Base-by-base conservation (phyloP, 495 filamentous ascomycete genomes). In the Annulohypoxylon nitens region DNA sequence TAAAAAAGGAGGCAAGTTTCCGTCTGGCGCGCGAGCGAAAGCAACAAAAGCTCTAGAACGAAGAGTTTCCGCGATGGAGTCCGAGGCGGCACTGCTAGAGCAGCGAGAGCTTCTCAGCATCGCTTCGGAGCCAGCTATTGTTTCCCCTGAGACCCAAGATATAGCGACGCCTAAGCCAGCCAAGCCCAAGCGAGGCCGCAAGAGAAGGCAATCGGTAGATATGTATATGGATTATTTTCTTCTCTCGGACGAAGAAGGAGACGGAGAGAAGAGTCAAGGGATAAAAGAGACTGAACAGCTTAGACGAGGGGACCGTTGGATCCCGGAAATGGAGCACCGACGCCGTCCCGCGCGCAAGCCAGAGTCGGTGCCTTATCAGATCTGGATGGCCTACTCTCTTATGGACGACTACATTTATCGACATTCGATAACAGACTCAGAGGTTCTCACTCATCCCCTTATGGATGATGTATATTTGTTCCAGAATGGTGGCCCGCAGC, bases 311-410 rank as follows among this genome's bases (percentile, higher is more conserved):
- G 73, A 72, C 5, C 73, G 73, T 0, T 75, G 73, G 73, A 65
- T 75, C 10, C 73, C 73, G 1, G 64, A 69, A 8, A 61, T 75
- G 30, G 65, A 72, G 39, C 55, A 71, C 33, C 64, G 73, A 43
- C 14, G 54, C 6, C 73, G 73, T 26, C 37, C 33, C 8, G 3
- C 33, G 5, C 9, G 9, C 20, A 75, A 64, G 57, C 73, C 73
- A 5, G 41, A n/a, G 23, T 43, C 39, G 7, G 50, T 75, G 2
- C 69, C 73, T 0, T 39, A 55, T 7, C 54, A 61, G 14, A 11
- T 72, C 5, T 75, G 73, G 73, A 75, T 75, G 73, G 61, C 69
- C 9, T 75, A 72, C 23, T 62, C 39, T 12, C 55, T 71, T 2
- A 14, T 75, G 33, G 73, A 75, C 10, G 73, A 75, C 5, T 69